phyloP scores from a whole-genome alignment of 805 yeast genomes.

The Candida manassasensis region DNA sequence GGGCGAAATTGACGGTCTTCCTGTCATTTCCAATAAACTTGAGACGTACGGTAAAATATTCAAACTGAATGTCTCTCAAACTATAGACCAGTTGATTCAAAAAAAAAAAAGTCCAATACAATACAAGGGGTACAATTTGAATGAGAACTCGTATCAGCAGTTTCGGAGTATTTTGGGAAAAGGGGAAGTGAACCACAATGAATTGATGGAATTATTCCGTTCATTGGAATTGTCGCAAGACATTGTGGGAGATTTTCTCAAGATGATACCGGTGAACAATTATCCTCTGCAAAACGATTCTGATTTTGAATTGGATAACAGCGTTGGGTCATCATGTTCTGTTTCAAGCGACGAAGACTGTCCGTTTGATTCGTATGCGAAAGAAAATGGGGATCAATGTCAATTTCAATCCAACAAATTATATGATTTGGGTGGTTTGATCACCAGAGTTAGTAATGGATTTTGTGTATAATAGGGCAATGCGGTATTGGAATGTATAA shows the following conservation, averaged over 20 bases:
- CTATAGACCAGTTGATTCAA: not conserved
- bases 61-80: conserved; percentile 6
- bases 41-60: conserved; percentile 8
- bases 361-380: conserved; percentile 13
- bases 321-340: conserved; percentile 5
- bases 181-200: conserved; percentile 2
- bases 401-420: conserved; percentile 14
- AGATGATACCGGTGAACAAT: conserved; percentile 13
- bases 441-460: conserved; percentile 21
- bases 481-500: too few relatives aligned
- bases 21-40: conserved; percentile 7
- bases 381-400: conserved; percentile 18
- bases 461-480: too few relatives aligned
- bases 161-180: not conserved
- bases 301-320: conserved; percentile 9
- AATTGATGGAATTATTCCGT: not conserved
- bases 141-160: conserved; percentile 1
- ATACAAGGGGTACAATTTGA: not conserved
- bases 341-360: conserved; percentile 20
- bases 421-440: conserved; percentile 21
- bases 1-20: conserved; percentile 9
- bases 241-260: conserved; percentile 8
- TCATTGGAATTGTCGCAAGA: not conserved
- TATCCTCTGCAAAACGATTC: conserved; percentile 11
- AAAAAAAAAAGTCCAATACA: conserved; percentile 3